These are phyloP conservation scores for Neurospora sp. DNA, from an alignment of 495 filamentous ascomycete genomes.

Conservation along the genomic window DNA sequence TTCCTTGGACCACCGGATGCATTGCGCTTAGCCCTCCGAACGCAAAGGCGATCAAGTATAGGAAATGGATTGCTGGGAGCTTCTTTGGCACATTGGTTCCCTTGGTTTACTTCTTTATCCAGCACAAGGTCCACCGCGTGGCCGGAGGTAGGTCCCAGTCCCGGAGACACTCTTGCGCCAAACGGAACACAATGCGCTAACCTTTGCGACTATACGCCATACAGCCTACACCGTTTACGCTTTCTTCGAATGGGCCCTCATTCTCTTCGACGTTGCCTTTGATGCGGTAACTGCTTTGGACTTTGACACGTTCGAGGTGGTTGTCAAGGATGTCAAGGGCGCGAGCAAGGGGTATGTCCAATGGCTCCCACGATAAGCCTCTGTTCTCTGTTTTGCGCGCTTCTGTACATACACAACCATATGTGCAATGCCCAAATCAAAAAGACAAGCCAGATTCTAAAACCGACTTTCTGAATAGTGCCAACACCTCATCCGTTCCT, in stretches of 20 bases:
- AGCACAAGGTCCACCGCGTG: slow-evolving; percentile 94
- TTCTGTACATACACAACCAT: slow-evolving; percentile 15
- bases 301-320: slow-evolving; percentile 82
- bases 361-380: slow-evolving; percentile 77
- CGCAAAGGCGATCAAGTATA: slow-evolving; percentile 71
- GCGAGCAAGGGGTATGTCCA: slow-evolving; percentile 98
- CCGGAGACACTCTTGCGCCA: background rate
- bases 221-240: slow-evolving; percentile 96
- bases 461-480: slow-evolving; percentile 20
- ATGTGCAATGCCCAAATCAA: slow-evolving; percentile 26
- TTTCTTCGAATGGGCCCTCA: slow-evolving; percentile 95
- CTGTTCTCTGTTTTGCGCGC: slow-evolving; percentile 8
- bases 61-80: slow-evolving; percentile 69
- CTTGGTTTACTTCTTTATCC: slow-evolving; percentile 94
- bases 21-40: slow-evolving; percentile 84
- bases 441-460: slow-evolving; percentile 33
- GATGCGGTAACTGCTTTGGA: slow-evolving; percentile 95
- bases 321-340: slow-evolving; percentile 82
- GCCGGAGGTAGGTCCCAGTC: slow-evolving; percentile 64
- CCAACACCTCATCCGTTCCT: slow-evolving; percentile 50
- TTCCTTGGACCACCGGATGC: slow-evolving; percentile 93
- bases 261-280: slow-evolving; percentile 92
- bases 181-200: background rate
- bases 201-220: slow-evolving; percentile 5
- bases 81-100: slow-evolving; percentile 91